Conservation (phyloP, 768 basidiomycete species). For the Russula olivacea region DNA sequence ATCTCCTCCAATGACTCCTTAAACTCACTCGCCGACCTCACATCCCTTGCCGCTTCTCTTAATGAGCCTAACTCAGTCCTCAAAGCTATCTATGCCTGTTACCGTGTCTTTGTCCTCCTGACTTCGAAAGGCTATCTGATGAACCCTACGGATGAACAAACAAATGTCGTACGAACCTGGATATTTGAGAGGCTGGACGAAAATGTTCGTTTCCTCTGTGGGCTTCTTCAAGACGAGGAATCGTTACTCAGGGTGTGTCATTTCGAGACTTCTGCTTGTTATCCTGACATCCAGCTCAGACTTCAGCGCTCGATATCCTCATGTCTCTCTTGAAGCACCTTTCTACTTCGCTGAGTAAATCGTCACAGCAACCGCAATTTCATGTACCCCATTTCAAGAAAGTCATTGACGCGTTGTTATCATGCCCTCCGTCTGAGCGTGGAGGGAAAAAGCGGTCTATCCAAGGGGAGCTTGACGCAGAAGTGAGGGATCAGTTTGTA, state of each 20-base stretch:
- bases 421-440: conserved; percentile 51
- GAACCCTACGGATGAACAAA: conserved; percentile 50
- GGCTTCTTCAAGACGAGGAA: conserved; percentile 74
- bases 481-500: conserved; percentile 59
- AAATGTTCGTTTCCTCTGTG: conserved; percentile 63
- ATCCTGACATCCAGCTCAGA: conserved; percentile 37
- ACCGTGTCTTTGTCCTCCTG: conserved; percentile 66
- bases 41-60: conserved; percentile 47
- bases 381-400: conserved; percentile 63
- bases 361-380: conserved; percentile 51
- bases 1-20: conserved; percentile 54
- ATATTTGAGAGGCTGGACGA: conserved; percentile 65
- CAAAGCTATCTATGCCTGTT: conserved; percentile 76
- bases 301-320: conserved; percentile 64
- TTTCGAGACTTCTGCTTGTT: neutral
- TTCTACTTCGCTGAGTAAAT: conserved; percentile 54
- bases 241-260: conserved; percentile 59
- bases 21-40: conserved; percentile 71
- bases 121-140: conserved; percentile 51
- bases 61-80: conserved; percentile 52
- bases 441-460: conserved; percentile 22
- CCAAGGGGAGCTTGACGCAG: conserved; percentile 36
- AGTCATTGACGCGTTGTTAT: conserved; percentile 52
- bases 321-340: conserved; percentile 73
- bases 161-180: conserved; percentile 67